Evolutionary conservation across 768 basidiomycete species (phyloP).

Genomic region (Boletus patriciae): DNA sequence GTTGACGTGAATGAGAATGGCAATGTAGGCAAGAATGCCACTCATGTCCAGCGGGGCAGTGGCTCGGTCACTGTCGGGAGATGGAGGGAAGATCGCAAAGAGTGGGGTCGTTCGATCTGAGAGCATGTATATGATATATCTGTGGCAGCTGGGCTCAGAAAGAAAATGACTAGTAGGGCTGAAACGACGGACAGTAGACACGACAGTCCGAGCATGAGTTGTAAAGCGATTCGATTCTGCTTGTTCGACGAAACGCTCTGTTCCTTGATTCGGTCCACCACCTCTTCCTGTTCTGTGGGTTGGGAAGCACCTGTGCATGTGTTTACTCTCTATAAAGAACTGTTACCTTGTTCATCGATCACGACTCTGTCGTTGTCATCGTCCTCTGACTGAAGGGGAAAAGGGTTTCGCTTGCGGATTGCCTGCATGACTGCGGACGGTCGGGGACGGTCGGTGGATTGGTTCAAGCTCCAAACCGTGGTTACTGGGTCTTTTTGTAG

Average conservation of each 20-base stretch:
- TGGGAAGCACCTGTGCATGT: not conserved
- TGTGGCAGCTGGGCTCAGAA: conserved; percentile 24
- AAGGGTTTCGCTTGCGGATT: conserved; percentile 49
- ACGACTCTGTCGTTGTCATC: conserved; percentile 33
- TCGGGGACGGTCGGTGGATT: not conserved
- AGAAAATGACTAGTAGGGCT: not conserved
- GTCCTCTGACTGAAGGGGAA: conserved; percentile 38
- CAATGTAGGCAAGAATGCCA: conserved; percentile 46
- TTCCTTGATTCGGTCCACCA: conserved; percentile 50
- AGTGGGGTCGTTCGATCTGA: conserved; percentile 49
- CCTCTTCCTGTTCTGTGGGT: conserved; percentile 57
- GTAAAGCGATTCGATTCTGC: conserved; percentile 41
- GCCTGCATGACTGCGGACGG: conserved; percentile 22
- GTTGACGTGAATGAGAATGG: conserved; percentile 52
- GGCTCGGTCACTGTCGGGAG: conserved; percentile 6
- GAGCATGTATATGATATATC: conserved; percentile 50
- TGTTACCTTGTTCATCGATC: conserved; percentile 55
- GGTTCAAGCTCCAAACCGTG: not conserved
- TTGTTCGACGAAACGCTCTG: conserved; percentile 44
- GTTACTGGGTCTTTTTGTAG: conserved; percentile 9
- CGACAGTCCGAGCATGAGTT: conserved; percentile 46
- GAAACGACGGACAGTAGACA: conserved; percentile 43
- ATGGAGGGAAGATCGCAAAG: conserved; percentile 42
- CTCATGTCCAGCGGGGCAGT: conserved; percentile 44
- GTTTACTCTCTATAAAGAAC: not conserved